These are phyloP conservation scores for Mycosphaerelloides madeirae DNA, from an alignment of 2,329 filamentous ascomycete species.

Conservation along the genomic window DNA sequence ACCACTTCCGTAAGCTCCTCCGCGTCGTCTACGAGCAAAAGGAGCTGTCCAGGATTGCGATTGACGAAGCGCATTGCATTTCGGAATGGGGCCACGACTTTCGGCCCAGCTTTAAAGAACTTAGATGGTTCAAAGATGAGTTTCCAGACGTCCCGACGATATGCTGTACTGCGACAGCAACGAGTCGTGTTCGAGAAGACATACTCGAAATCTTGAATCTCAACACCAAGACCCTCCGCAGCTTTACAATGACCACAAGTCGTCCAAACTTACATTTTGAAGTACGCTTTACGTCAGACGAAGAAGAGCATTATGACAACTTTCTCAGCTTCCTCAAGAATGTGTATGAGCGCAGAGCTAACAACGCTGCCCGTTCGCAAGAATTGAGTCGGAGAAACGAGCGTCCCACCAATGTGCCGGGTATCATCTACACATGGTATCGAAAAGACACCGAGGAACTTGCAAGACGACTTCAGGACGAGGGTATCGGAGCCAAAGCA, in stretches of 20 bases:
- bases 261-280: conserved; percentile 87
- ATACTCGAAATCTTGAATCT: conserved; percentile 72
- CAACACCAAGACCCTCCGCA: conserved; percentile 58
- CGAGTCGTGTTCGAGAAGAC: conserved; percentile 72
- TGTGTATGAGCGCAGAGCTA: conserved; percentile 66
- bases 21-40: conserved; percentile 70
- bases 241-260: conserved; percentile 78
- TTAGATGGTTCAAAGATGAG: conserved; percentile 77
- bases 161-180: conserved; percentile 88
- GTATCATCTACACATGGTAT: conserved; percentile 75
- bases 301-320: conserved; percentile 68
- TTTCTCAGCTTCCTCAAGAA: conserved; percentile 71
- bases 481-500: conserved; percentile 68
- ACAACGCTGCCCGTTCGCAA: conserved; percentile 50
- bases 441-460: conserved; percentile 70
- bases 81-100: conserved; percentile 99
- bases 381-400: conserved; percentile 52
- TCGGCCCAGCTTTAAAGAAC: conserved; percentile 80
- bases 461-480: conserved; percentile 58
- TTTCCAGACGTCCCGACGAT: conserved; percentile 86
- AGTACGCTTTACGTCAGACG: conserved; percentile 74
- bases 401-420: conserved; percentile 61
- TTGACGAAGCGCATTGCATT: conserved; percentile 95
- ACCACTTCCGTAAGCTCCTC: conserved; percentile 71
- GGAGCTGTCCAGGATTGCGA: conserved; percentile 80